A percentile compares a stretch with the other conserved stretches of the same genome.
These are phyloP conservation scores for Hymenoscyphus infarciens DNA, from an alignment of 2,329 filamentous ascomycete species.

Conservation along the genomic window DNA sequence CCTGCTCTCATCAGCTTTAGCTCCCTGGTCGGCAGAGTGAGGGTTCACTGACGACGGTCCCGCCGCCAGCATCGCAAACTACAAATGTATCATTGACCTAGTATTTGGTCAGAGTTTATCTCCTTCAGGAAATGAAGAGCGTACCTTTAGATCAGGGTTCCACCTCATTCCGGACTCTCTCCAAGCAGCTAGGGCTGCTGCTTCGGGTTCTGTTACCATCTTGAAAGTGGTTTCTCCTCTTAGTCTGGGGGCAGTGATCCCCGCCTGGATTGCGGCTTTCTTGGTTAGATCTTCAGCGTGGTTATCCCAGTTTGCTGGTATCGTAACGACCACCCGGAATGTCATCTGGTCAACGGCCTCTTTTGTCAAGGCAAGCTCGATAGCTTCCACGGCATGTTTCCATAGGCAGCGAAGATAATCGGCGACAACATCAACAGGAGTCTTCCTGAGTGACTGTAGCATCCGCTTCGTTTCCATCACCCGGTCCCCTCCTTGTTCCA, in stretches of 20 bases:
- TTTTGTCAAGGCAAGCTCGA: constrained; percentile 6
- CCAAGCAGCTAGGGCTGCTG: constrained; percentile 13
- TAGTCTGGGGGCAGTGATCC: not conserved
- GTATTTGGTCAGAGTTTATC: not conserved
- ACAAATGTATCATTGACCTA: constrained; percentile 51
- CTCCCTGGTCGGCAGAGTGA: no score
- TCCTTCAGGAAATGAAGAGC: not conserved
- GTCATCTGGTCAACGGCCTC: constrained; percentile 7
- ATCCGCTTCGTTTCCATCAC: not conserved
- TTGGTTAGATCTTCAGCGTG: constrained; percentile 43
- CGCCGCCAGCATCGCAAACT: constrained; percentile 59
- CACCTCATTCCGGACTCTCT: constrained; percentile 5
- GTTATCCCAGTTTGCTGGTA: constrained; percentile 16
- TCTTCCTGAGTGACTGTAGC: constrained; percentile 7
- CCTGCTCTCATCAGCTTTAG: not conserved
- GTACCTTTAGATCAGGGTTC: constrained; percentile 3
- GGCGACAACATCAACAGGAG: constrained; percentile 14
- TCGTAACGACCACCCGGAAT: constrained; percentile 11
- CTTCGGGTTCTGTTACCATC: constrained; percentile 12
- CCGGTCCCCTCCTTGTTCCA: not conserved
- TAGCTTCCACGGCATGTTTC: constrained; percentile 8
- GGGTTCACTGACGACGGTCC: not conserved
- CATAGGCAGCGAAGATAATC: constrained; percentile 15
- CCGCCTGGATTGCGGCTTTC: constrained; percentile 45
- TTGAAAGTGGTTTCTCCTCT: constrained; percentile 5